Evolutionary conservation across 2,329 filamentous ascomycete species (phyloP).

Genomic region (Sclerotinia trifoliorum): DNA sequence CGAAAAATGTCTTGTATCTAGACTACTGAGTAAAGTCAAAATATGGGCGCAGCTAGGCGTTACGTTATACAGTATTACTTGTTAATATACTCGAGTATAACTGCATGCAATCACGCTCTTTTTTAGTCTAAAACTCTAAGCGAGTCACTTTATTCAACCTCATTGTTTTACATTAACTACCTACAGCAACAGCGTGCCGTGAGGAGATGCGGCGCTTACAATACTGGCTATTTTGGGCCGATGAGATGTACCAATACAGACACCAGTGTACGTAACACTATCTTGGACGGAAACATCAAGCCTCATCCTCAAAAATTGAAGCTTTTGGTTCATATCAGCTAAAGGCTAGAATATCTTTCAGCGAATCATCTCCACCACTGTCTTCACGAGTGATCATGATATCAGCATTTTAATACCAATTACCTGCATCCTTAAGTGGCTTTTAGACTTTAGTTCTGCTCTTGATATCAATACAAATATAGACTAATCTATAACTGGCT

Average conservation of each 20-base stretch:
- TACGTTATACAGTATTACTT: neutral
- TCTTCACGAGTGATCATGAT: neutral
- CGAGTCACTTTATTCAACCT: neutral
- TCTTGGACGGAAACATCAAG: neutral
- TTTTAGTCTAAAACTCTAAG: constrained; percentile 6
- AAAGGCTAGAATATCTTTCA: neutral
- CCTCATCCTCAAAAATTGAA: neutral
- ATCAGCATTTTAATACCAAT: neutral
- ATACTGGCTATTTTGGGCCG: neutral
- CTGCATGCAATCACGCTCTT: neutral
- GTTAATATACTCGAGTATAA: neutral
- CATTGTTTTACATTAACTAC: neutral
- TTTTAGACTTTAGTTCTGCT: neutral
- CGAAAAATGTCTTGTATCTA: neutral
- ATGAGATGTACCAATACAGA: neutral
- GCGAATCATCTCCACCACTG: neutral
- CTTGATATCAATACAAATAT: neutral
- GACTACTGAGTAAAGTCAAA: neutral
- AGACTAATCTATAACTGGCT: neutral
- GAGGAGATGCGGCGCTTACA: neutral
- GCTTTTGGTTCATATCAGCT: neutral
- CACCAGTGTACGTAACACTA: too few species aligned
- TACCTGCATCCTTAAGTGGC: neutral
- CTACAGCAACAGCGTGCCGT: neutral
- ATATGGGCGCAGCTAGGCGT: neutral